Conservation (phyloP, 352 stramenopile species). For the Globisporangium canariense region DNA sequence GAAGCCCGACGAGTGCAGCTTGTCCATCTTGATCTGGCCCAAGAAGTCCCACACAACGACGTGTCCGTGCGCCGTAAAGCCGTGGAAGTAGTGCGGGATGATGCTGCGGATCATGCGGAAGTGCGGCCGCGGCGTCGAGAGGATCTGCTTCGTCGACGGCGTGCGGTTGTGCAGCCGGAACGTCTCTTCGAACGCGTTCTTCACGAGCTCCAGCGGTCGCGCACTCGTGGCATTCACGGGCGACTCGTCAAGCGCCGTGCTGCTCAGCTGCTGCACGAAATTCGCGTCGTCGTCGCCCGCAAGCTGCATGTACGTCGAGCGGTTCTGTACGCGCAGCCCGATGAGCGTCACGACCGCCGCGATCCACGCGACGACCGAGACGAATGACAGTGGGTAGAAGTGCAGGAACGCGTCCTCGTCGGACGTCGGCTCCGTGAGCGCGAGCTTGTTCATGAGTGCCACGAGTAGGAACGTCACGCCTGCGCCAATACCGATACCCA, state of each 20-base stretch:
- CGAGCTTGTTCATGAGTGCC: constrained; percentile 43
- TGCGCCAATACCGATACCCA: constrained; percentile 58
- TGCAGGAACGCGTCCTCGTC: constrained; percentile 54
- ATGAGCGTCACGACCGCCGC: constrained; percentile 64
- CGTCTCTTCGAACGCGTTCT: constrained; percentile 67
- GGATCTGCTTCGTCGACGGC: constrained; percentile 29
- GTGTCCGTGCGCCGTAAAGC: constrained; percentile 63
- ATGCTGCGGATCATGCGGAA: constrained; percentile 70
- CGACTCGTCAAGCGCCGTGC: constrained; percentile 27
- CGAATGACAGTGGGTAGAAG: constrained; percentile 76
- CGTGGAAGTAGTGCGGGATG: constrained; percentile 74
- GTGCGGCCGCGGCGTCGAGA: constrained; percentile 59
- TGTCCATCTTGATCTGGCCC: constrained; percentile 77
- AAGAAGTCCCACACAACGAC: constrained; percentile 79
- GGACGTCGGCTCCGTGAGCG: constrained; percentile 30
- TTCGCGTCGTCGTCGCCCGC: constrained; percentile 50
- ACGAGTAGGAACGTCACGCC: constrained; percentile 51
- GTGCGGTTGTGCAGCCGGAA: constrained; percentile 41
- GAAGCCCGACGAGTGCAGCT: constrained; percentile 58
- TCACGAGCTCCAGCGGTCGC: constrained; percentile 51
- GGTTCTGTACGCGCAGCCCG: constrained; percentile 55
- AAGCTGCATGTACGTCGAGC: constrained; percentile 65
- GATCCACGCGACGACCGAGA: constrained; percentile 70
- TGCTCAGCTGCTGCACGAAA: constrained; percentile 40
- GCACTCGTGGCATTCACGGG: constrained; percentile 16